These are phyloP conservation scores for Ophiostoma triangulosporum DNA, from an alignment of 2,329 filamentous ascomycete species.

Conservation along the genomic window DNA sequence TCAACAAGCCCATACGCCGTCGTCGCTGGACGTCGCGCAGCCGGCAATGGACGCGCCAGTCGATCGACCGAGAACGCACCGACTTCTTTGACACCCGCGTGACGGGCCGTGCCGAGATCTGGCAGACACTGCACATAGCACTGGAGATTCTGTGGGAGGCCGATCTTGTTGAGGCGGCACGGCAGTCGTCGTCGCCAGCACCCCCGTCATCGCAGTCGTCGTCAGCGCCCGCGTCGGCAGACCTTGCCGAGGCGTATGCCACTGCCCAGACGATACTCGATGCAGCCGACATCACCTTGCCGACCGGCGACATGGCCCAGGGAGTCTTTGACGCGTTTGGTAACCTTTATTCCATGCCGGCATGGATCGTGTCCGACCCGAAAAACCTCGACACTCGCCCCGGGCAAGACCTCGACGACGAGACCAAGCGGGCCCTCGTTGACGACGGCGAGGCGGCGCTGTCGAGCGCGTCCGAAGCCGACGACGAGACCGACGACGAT, in stretches of 20 bases:
- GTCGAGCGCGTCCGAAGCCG: background rate
- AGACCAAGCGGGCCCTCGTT: conserved; percentile 16
- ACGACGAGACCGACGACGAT: conserved; percentile 9
- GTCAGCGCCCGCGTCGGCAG: conserved; percentile 21
- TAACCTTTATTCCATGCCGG: conserved; percentile 54
- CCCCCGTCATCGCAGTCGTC: conserved; percentile 7
- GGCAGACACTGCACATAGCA: conserved; percentile 59
- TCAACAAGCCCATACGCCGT: conserved; percentile 53
- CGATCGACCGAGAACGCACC: conserved; percentile 55
- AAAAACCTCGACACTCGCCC: conserved; percentile 32
- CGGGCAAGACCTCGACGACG: conserved; percentile 14
- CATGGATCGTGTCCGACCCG: conserved; percentile 57
- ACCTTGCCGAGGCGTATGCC: conserved; percentile 30
- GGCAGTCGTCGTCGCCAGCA: background rate
- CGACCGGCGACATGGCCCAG: conserved; percentile 57
- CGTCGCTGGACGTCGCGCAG: conserved; percentile 53
- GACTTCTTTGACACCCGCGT: conserved; percentile 90
- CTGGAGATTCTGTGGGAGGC: conserved; percentile 54
- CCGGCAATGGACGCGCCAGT: conserved; percentile 53
- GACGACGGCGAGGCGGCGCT: background rate
- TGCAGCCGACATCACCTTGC: conserved; percentile 62
- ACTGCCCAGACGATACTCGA: conserved; percentile 72
- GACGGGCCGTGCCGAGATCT: conserved; percentile 63
- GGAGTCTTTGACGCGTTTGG: conserved; percentile 61
- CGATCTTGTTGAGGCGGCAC: conserved; percentile 5